Conservation (phyloP, 2,329 filamentous ascomycete species). For the Mariannaea sp. region DNA sequence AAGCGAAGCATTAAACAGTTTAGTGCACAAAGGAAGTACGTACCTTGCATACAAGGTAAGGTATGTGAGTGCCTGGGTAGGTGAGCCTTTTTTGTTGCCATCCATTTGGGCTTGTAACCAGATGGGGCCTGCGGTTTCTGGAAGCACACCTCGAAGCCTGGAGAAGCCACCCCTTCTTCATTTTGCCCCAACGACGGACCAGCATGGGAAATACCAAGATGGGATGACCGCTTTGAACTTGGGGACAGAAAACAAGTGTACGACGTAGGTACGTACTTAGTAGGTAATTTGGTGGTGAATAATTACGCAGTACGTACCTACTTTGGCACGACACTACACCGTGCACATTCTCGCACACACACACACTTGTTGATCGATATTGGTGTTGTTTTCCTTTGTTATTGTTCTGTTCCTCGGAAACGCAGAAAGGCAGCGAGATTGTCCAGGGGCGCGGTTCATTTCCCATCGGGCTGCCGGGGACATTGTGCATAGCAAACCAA, state of each 20-base stretch:
- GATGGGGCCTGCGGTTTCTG: slow-evolving; percentile 29
- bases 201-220: slow-evolving; percentile 17
- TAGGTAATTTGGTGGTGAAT: too few relatives aligned
- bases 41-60: not conserved
- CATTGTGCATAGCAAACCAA: not conserved
- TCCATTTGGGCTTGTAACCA: slow-evolving; percentile 10
- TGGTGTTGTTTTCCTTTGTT: slow-evolving; percentile 1
- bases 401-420: slow-evolving; percentile 9
- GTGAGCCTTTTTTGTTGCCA: slow-evolving; percentile 20
- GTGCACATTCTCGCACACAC: too few relatives aligned
- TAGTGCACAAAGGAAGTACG: too few relatives aligned
- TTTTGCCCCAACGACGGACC: slow-evolving; percentile 27
- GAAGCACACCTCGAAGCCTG: slow-evolving; percentile 34
- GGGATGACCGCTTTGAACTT: slow-evolving; percentile 14
- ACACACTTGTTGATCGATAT: slow-evolving; percentile 3
- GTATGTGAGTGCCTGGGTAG: not conserved
- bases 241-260: slow-evolving; percentile 13
- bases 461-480: not conserved
- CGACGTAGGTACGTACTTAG: slow-evolving; percentile 7
- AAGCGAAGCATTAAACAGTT: too few relatives aligned
- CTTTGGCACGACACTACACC: too few relatives aligned
- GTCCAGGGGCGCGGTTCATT: slow-evolving; percentile 10
- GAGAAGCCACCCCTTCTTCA: slow-evolving; percentile 26
- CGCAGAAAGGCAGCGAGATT: slow-evolving; percentile 4
- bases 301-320: too few relatives aligned